Percentiles rank a stretch among this genome's conserved stretches.
Conservation (phyloP, 2,329 filamentous ascomycete genomes). For the Aspergillus sergii region DNA sequence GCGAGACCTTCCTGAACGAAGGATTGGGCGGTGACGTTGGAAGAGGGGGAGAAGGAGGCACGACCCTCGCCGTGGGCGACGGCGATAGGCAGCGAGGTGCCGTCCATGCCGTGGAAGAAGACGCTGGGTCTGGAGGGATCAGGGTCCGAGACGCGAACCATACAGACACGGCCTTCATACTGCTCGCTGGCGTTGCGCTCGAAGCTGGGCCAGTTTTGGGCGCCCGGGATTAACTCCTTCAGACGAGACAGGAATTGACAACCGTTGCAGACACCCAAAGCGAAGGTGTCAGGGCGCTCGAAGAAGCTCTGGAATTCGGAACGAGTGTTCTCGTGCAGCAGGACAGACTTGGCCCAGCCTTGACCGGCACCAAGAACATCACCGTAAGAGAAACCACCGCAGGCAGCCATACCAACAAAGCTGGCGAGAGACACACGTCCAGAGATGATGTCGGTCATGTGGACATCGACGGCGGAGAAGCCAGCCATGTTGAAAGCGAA, state of each 20-base stretch:
- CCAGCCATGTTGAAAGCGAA: slow-evolving; percentile 91
- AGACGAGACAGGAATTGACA: slow-evolving; percentile 91
- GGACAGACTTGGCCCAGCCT: slow-evolving; percentile 92
- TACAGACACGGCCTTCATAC: slow-evolving; percentile 84
- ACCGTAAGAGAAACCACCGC: slow-evolving; percentile 94
- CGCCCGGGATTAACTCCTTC: slow-evolving; percentile 83
- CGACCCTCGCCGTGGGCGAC: slow-evolving; percentile 91
- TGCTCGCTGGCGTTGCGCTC: slow-evolving; percentile 82
- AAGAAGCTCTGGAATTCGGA: slow-evolving; percentile 85
- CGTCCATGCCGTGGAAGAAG: slow-evolving; percentile 87
- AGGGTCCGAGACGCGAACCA: slow-evolving; percentile 76
- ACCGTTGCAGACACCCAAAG: slow-evolving; percentile 93
- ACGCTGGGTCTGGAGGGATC: slow-evolving; percentile 64
- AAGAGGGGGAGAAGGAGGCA: slow-evolving; percentile 66
- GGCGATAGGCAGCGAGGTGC: slow-evolving; percentile 78
- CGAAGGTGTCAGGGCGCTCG: slow-evolving; percentile 82
- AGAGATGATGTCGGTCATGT: slow-evolving; percentile 91
- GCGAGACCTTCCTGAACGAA: slow-evolving; percentile 71
- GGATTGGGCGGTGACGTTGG: slow-evolving; percentile 44
- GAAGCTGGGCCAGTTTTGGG: slow-evolving; percentile 80
- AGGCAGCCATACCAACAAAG: slow-evolving; percentile 89
- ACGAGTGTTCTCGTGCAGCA: slow-evolving; percentile 76
- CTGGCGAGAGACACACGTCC: slow-evolving; percentile 76
- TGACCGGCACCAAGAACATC: slow-evolving; percentile 92
- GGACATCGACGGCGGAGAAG: slow-evolving; percentile 88